phyloP scores from a whole-genome alignment of 805 yeast species.

The Kodamaea hsintzibuensis region DNA sequence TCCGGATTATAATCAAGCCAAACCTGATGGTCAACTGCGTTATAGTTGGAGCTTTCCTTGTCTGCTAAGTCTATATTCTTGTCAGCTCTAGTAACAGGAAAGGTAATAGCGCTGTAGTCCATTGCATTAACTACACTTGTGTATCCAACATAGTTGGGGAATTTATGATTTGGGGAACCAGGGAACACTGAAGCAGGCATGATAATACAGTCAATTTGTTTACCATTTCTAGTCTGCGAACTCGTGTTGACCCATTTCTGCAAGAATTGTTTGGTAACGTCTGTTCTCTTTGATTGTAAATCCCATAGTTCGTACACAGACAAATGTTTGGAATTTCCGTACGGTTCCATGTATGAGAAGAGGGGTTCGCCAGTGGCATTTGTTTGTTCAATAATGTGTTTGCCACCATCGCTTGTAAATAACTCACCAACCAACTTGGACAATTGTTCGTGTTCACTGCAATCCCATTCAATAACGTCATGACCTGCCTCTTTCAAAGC shows the following conservation, averaged over 20 bases:
- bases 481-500: conserved; percentile 47
- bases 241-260: conserved; percentile 40
- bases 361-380: conserved; percentile 46
- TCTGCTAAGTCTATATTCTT: conserved; percentile 35
- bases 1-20: conserved; percentile 48
- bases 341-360: conserved; percentile 41
- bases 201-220: conserved; percentile 49
- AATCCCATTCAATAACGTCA: conserved; percentile 50
- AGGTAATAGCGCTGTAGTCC: conserved; percentile 31
- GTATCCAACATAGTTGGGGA: conserved; percentile 44
- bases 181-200: conserved; percentile 51
- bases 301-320: conserved; percentile 43
- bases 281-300: conserved; percentile 33
- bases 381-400: conserved; percentile 33
- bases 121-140: conserved; percentile 40
- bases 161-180: conserved; percentile 35
- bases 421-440: conserved; percentile 32
- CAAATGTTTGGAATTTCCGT: conserved; percentile 35
- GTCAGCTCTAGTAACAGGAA: conserved; percentile 63
- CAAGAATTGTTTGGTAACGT: conserved; percentile 36
- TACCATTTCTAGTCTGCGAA: conserved; percentile 36
- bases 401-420: conserved; percentile 49
- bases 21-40: conserved; percentile 43
- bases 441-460: conserved; percentile 37
- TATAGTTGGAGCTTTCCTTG: conserved; percentile 26